phyloP scores from a whole-genome alignment of 306 rosid species.

The Cucurbita argyrosperma region DNA sequence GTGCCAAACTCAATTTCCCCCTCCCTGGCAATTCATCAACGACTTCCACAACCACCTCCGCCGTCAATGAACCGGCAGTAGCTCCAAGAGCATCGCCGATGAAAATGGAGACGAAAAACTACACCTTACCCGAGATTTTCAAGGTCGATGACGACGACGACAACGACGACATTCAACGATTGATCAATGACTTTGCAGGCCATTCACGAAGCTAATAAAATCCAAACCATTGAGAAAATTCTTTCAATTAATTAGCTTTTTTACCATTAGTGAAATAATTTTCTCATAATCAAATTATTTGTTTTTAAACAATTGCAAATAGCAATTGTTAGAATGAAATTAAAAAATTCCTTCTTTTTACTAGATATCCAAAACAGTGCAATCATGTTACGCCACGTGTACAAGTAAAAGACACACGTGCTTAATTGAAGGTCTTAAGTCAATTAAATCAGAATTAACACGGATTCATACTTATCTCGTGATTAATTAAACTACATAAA shows the following conservation, averaged over 20 bases:
- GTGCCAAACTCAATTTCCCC: conserved; percentile 85
- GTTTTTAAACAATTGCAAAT: not conserved
- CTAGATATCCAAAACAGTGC: not conserved
- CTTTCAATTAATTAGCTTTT: not conserved
- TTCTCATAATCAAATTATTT: not conserved
- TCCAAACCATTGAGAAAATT: not conserved
- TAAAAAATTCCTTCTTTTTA: not conserved
- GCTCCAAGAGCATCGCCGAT: not conserved
- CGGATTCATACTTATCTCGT: not conserved
- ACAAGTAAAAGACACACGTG: not conserved
- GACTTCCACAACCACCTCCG: not conserved
- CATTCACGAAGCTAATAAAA: conserved; percentile 22
- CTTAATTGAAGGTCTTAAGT: not conserved
- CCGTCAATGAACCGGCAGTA: too few species aligned
- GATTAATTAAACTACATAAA: not conserved
- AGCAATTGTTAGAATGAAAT: not conserved
- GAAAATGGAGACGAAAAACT: not conserved
- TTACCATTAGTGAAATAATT: not conserved
- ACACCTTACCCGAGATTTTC: conserved; percentile 2
- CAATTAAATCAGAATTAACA: not conserved
- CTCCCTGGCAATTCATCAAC: conserved; percentile 31
- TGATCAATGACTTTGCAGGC: conserved; percentile 28
- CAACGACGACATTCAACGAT: conserved; percentile 31
- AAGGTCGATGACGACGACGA: conserved; percentile 28
- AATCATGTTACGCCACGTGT: not conserved